phyloP scores from a whole-genome alignment of 352 stramenopile genomes.

The Phytophthora capsici region DNA sequence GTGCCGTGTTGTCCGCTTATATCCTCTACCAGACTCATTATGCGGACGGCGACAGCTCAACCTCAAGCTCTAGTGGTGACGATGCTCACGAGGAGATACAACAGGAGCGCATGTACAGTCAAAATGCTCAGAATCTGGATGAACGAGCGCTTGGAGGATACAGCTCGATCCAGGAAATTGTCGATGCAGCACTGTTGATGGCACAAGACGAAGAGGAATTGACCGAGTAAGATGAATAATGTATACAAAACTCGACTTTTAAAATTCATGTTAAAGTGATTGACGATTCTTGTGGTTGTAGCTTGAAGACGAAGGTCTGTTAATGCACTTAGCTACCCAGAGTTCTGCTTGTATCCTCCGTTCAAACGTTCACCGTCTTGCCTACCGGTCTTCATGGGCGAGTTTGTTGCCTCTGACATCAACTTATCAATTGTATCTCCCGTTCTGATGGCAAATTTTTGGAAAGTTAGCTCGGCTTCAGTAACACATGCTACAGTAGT shows the following conservation, averaged over 20 bases:
- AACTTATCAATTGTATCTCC: constrained; percentile 67
- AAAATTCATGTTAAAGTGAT: constrained; percentile 18
- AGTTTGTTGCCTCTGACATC: constrained; percentile 28
- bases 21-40: constrained; percentile 53
- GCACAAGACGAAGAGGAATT: constrained; percentile 70
- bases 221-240: constrained; percentile 31
- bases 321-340: not conserved
- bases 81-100: constrained; percentile 21
- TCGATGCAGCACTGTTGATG: constrained; percentile 66
- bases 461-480: not conserved
- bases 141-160: constrained; percentile 41
- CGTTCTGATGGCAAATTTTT: not conserved
- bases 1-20: constrained; percentile 69
- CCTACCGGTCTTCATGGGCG: constrained; percentile 23
- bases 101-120: constrained; percentile 10
- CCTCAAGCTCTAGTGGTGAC: constrained; percentile 34
- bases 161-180: constrained; percentile 50
- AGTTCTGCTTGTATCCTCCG: constrained; percentile 9
- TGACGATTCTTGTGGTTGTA: not conserved
- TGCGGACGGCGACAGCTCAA: constrained; percentile 26
- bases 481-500: too few relatives aligned
- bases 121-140: constrained; percentile 13
- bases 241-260: constrained; percentile 21
- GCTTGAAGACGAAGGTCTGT: not conserved
- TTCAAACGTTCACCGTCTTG: constrained; percentile 15